Evolutionary conservation across 768 basidiomycete species (phyloP).

Genomic region (Leccinum broughii): DNA sequence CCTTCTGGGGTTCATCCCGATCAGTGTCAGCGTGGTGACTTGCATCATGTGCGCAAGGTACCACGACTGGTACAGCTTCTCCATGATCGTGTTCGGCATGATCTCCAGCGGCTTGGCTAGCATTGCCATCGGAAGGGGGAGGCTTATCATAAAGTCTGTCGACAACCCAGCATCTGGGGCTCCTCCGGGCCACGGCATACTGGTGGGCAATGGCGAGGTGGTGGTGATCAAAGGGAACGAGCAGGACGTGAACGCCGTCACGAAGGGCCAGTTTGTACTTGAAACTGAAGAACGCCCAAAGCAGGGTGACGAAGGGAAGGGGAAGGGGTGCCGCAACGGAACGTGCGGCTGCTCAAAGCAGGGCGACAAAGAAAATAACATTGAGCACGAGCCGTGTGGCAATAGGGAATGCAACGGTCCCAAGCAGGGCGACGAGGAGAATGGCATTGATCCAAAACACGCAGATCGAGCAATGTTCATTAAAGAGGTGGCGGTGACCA

Average conservation of each 20-base stretch:
- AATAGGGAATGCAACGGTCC: neutral
- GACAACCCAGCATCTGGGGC: slow-evolving; percentile 16
- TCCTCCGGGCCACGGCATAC: slow-evolving; percentile 34
- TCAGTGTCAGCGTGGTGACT: slow-evolving; percentile 23
- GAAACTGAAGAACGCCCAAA: slow-evolving; percentile 2
- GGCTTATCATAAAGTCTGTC: slow-evolving; percentile 17
- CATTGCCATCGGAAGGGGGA: slow-evolving; percentile 26
- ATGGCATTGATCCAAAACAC: neutral
- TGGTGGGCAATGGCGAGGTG: slow-evolving; percentile 18
- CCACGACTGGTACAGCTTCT: slow-evolving; percentile 33
- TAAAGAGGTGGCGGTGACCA: neutral
- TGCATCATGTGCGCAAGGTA: slow-evolving; percentile 26
- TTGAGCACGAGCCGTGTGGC: neutral
- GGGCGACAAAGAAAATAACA: neutral
- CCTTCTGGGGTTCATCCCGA: slow-evolving; percentile 25
- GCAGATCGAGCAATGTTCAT: neutral
- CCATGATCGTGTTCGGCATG: slow-evolving; percentile 35
- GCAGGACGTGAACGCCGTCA: slow-evolving; percentile 29
- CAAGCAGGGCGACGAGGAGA: neutral
- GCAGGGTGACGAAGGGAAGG: neutral
- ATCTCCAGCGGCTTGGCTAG: slow-evolving; percentile 32
- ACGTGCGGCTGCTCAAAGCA: neutral
- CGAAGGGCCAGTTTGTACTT: slow-evolving; percentile 31
- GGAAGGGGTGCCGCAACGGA: neutral
- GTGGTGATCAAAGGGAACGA: slow-evolving; percentile 32